A percentile compares a stretch with the other conserved stretches of the same genome.
Evolutionary conservation across 176 grass and related monocot species (phyloP).

Genomic region (Pontederia crassipes): DNA sequence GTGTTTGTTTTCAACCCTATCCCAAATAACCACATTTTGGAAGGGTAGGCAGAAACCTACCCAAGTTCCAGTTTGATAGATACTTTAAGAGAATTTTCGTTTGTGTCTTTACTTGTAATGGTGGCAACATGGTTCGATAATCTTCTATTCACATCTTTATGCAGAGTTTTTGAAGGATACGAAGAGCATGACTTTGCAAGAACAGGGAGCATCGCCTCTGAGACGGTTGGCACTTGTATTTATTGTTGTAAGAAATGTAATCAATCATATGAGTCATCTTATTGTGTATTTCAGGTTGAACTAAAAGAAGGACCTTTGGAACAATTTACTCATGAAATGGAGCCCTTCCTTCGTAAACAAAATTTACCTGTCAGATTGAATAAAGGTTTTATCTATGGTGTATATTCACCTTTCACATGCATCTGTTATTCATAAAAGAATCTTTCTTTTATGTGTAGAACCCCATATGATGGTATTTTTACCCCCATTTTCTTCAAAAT

Average conservation of each 20-base stretch:
- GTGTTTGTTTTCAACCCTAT: too few species aligned
- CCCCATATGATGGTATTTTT: not conserved
- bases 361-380: constrained; percentile 82
- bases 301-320: constrained; percentile 94
- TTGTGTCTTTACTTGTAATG: too few species aligned
- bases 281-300: constrained; percentile 38
- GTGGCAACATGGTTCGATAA: too few species aligned
- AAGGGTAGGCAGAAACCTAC: too few species aligned
- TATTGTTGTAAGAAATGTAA: not conserved
- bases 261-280: not conserved
- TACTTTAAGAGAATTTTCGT: too few species aligned
- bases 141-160: constrained; percentile 1
- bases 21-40: too few species aligned
- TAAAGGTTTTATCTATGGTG: constrained; percentile 42
- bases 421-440: too few species aligned
- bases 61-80: too few species aligned
- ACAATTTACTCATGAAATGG: constrained; percentile 95
- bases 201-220: constrained; percentile 48
- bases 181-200: constrained; percentile 81
- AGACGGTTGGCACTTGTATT: constrained; percentile 37
- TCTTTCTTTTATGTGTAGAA: not conserved
- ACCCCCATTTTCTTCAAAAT: not conserved
- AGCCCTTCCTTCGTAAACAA: constrained; percentile 77
- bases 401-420: too few species aligned
- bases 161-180: constrained; percentile 63